phyloP scores from a whole-genome alignment of 1,139 yeast species.

The Kazachstania sp. region DNA sequence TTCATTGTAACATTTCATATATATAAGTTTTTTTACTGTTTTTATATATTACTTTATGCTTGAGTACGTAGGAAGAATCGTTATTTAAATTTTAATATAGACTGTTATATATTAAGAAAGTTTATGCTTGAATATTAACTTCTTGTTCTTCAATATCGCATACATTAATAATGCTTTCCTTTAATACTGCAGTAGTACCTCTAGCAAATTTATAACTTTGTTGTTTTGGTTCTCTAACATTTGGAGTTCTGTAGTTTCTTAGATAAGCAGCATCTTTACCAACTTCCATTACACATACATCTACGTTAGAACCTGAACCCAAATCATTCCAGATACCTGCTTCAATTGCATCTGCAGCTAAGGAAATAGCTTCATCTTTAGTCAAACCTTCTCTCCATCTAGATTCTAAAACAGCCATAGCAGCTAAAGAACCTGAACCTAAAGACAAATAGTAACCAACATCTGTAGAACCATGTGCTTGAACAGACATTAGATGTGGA shows the following conservation, averaged over 20 bases:
- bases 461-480: conserved; percentile 97
- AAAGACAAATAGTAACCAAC: conserved; percentile 86
- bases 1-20: too few relatives aligned
- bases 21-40: too few relatives aligned
- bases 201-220: conserved; percentile 74
- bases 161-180: conserved; percentile 52
- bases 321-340: conserved; percentile 99
- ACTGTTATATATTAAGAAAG: neutral
- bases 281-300: conserved; percentile 89
- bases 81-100: too few relatives aligned
- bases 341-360: conserved; percentile 89
- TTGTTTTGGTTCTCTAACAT: conserved; percentile 73
- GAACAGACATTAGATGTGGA: conserved; percentile 82
- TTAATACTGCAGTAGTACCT: conserved; percentile 85
- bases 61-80: neutral
- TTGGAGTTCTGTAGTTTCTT: conserved; percentile 88
- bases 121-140: conserved; percentile 29
- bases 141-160: conserved; percentile 68
- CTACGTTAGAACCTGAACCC: conserved; percentile 97
- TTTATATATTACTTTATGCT: neutral
- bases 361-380: conserved; percentile 78
- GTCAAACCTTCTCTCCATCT: conserved; percentile 73
- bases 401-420: conserved; percentile 93
- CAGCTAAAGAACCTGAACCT: conserved; percentile 98
- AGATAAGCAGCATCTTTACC: conserved; percentile 78